A percentile compares a stretch with the other conserved stretches of the same genome.
Evolutionary conservation across 176 grass and related monocot genomes (phyloP).

Genomic region (Triticum monococcum): DNA sequence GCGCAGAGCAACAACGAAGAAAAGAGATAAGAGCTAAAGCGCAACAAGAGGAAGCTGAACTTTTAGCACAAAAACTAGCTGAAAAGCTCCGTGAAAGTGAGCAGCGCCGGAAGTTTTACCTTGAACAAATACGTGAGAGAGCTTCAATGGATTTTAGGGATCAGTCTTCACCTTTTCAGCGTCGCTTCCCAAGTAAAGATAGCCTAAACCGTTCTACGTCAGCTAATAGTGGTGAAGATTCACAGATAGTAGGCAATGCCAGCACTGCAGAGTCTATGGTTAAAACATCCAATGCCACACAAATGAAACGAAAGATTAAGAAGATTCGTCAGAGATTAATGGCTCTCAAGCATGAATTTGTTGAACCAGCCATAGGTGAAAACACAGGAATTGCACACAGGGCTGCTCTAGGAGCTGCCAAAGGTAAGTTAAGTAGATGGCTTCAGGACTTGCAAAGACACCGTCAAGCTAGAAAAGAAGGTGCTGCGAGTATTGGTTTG

Average conservation of each 20-base stretch:
- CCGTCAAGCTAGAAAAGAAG: conserved; percentile 96
- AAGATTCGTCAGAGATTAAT: conserved; percentile 96
- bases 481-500: conserved; percentile 88
- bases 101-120: conserved; percentile 92
- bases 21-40: conserved; percentile 96
- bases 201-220: conserved; percentile 59
- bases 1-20: conserved; percentile 86
- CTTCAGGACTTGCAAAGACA: conserved; percentile 92
- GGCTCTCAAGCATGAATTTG: conserved; percentile 97
- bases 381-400: conserved; percentile 76
- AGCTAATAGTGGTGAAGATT: conserved; percentile 72
- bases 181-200: conserved; percentile 87
- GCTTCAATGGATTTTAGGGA: conserved; percentile 99
- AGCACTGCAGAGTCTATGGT: conserved; percentile 50
- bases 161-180: conserved; percentile 93
- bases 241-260: conserved; percentile 45
- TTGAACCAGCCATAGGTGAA: conserved; percentile 72
- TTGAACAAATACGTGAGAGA: conserved; percentile 98
- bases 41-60: conserved; percentile 93
- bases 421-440: conserved; percentile 94
- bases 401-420: conserved; percentile 70
- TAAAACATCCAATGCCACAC: conserved; percentile 59
- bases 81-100: conserved; percentile 99
- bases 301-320: conserved; percentile 86
- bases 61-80: conserved; percentile 91